phyloP scores from a whole-genome alignment of 2,329 filamentous ascomycete species.

The Exophiala viscosa region DNA sequence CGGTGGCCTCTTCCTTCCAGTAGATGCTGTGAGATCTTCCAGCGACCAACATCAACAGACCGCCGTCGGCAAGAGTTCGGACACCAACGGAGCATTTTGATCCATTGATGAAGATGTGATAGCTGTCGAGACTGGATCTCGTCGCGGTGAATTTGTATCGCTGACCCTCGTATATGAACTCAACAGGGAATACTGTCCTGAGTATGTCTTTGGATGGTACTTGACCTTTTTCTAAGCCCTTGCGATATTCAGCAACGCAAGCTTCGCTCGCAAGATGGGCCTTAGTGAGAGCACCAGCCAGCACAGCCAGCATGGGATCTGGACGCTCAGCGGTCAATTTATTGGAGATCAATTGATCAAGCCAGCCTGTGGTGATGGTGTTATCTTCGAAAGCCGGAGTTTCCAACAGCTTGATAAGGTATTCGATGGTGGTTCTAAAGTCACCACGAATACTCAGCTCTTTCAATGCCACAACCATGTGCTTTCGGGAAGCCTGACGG shows the following conservation, averaged over 20 bases:
- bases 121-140: constrained; percentile 85
- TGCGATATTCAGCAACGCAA: constrained; percentile 81
- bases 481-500: constrained; percentile 89
- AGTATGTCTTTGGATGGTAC: constrained; percentile 94
- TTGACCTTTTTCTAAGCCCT: constrained; percentile 91
- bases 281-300: constrained; percentile 92
- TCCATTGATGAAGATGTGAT: constrained; percentile 97
- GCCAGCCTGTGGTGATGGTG: constrained; percentile 98
- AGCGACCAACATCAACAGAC: constrained; percentile 82
- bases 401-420: constrained; percentile 96
- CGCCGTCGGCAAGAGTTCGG: constrained; percentile 87
- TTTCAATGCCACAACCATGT: constrained; percentile 98
- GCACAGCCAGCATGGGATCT: constrained; percentile 86
- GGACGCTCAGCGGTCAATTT: constrained; percentile 94
- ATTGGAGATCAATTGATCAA: constrained; percentile 97
- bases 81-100: constrained; percentile 94
- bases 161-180: constrained; percentile 96
- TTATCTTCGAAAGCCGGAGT: constrained; percentile 98
- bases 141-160: constrained; percentile 99
- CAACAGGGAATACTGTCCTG: constrained; percentile 94
- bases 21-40: constrained; percentile 97
- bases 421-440: constrained; percentile 97
- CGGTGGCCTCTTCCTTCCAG: constrained; percentile 98
- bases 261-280: constrained; percentile 90
- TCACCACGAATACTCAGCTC: constrained; percentile 99